Evolutionary conservation across 768 basidiomycete genomes (phyloP).

Genomic region (Boletus sp.): DNA sequence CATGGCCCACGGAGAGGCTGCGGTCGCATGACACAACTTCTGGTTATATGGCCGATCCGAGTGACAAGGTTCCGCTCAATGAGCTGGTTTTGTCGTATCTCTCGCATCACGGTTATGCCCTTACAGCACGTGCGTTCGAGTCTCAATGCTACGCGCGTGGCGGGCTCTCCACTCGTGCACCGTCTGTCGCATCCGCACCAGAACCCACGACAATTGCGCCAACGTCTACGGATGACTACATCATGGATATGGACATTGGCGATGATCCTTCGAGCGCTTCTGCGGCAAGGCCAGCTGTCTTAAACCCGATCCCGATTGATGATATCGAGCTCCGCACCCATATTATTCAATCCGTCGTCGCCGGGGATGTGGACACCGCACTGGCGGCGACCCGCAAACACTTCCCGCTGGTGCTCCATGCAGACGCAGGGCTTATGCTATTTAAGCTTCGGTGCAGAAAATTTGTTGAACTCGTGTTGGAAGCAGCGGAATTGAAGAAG

Average conservation of each 20-base stretch:
- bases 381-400: conserved; percentile 51
- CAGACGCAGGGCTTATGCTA: conserved; percentile 65
- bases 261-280: conserved; percentile 14
- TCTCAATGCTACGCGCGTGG: conserved; percentile 39
- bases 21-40: conserved; percentile 5
- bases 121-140: conserved; percentile 65
- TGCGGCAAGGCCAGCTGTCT: conserved; percentile 7
- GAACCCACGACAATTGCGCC: conserved; percentile 1
- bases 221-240: conserved; percentile 35
- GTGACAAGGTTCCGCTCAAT: conserved; percentile 58
- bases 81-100: conserved; percentile 78
- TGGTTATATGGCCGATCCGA: conserved; percentile 38
- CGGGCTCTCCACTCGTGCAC: conserved; percentile 16
- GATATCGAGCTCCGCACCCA: conserved; percentile 67
- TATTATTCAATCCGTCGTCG: conserved; percentile 64
- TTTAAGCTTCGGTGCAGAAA: conserved; percentile 83
- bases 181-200: conserved; percentile 2
- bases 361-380: conserved; percentile 70
- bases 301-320: conserved; percentile 32
- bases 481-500: conserved; percentile 67
- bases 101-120: conserved; percentile 79
- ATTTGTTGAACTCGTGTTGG: conserved; percentile 78
- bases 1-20: conserved; percentile 35
- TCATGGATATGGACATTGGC: conserved; percentile 45
- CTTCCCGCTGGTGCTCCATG: conserved; percentile 62